A percentile compares a stretch with the other conserved stretches of the same genome.
phyloP scores from a whole-genome alignment of 139 green algal species.

The Gonium pectorale region DNA sequence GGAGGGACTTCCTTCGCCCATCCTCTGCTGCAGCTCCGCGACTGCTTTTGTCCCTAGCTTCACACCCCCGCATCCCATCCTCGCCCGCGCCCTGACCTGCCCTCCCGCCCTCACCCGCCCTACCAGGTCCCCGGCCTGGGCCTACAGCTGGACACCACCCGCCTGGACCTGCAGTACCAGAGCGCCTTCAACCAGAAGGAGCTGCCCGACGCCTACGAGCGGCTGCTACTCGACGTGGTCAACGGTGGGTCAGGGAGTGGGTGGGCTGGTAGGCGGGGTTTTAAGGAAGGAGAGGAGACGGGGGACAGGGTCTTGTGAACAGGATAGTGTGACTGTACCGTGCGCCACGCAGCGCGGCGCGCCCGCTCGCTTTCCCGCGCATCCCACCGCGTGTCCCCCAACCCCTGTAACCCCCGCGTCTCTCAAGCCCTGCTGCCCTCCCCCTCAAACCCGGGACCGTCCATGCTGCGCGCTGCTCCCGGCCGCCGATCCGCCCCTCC shows the following conservation, averaged over 20 bases:
- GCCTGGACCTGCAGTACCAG: constrained; percentile 96
- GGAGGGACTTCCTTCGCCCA: neutral
- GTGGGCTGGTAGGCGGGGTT: neutral
- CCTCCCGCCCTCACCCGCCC: neutral
- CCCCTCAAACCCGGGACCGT: no score
- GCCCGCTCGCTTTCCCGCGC: no score
- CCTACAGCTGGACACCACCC: constrained; percentile 89
- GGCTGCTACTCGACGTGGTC: constrained; percentile 98
- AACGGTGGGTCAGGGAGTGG: constrained; percentile 74
- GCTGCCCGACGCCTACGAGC: constrained; percentile 97
- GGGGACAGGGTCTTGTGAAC: no score
- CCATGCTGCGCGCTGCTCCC: no score
- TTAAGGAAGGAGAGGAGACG: neutral
- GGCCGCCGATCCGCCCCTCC: neutral
- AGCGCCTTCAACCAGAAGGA: constrained; percentile 64
- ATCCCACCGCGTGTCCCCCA: no score
- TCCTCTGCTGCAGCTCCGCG: neutral
- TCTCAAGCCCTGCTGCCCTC: no score
- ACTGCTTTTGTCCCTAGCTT: neutral
- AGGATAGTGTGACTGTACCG: no score
- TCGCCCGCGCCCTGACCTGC: neutral
- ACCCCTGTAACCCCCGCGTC: no score
- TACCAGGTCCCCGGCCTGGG: constrained; percentile 92
- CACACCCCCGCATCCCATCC: neutral
- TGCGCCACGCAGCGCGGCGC: no score